Evolutionary conservation across 1,284 basidiomycete species (phyloP), one percentile per base, ranked within the genome.

Genomic region (Naganishia sp.): DNA sequence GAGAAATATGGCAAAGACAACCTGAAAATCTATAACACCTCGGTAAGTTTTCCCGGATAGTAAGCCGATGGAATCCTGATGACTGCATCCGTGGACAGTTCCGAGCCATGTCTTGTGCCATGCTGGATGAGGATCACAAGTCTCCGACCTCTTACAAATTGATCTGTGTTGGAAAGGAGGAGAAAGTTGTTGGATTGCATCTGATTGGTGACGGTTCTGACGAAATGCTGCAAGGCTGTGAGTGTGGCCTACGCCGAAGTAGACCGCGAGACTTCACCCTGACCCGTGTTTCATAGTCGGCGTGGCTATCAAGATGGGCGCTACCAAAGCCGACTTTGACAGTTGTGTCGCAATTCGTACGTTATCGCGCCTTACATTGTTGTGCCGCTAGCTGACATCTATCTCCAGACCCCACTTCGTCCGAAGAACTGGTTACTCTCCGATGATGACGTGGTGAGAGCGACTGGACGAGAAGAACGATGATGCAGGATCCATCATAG

Each of bases 271-370:
- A 13, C 10, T 1, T 43, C 10, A 43, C 25, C 11, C 46, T 61
- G 15, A 61, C n/a, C n/a, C 36, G 28, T 28, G 15, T 54, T 61
- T 11, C 1, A 21, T 45, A 77, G 75, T 98, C 77, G 91, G 83
- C 1, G 92, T 97, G 21, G 94, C 94, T 13, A 84, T 99, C 74
- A 97, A 97, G 84, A 94, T 97, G 93, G 90, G 92, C 63, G 90
- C 89, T 84, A 77, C 85, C 21, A 94, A 94, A 82, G 80, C 85
- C 73, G 90, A 95, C 76, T 82, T 95, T 67, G 91, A 94, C 74
- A 86, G 90, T 74, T 92, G 90, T 4, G 90, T 96, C 49, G 94
- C 94, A 21, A 96, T 97, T 72, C 94, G 77, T 79, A 65, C 69
- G 78, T 77, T 9, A 9, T 7, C 4, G 6, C 31, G 10, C 9